These are phyloP conservation scores for Hymenoscyphus linearis DNA, from an alignment of 2,329 filamentous ascomycete genomes.

Conservation along the genomic window DNA sequence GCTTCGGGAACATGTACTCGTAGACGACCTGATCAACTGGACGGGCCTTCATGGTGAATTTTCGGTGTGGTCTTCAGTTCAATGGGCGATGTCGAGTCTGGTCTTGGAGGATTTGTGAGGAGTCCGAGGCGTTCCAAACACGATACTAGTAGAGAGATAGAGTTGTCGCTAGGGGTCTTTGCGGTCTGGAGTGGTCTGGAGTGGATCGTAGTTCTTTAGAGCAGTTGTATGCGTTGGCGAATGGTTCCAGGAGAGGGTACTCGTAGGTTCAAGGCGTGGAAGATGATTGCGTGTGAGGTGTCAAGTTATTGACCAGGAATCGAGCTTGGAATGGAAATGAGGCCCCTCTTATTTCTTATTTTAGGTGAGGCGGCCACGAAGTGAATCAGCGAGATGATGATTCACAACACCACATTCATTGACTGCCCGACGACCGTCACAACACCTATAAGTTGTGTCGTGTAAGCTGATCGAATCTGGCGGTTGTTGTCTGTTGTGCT, in stretches of 20 bases:
- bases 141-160: not conserved
- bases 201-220: not conserved
- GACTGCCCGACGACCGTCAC: not conserved
- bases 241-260: not conserved
- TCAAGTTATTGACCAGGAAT: not conserved
- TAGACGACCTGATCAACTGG: slow-evolving; percentile 69
- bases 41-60: slow-evolving; percentile 60
- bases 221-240: not conserved
- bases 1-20: slow-evolving; percentile 66
- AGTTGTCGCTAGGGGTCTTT: not conserved
- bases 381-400: not conserved
- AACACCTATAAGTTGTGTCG: not conserved
- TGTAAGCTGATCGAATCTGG: not conserved
- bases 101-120: slow-evolving; percentile 10
- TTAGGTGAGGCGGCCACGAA: not conserved
- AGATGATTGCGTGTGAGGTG: not conserved
- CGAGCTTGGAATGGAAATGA: slow-evolving; percentile 2
- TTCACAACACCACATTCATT: not conserved
- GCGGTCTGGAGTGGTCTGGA: not conserved
- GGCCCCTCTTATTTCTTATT: not conserved
- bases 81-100: slow-evolving; percentile 3
- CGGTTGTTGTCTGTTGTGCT: not conserved
- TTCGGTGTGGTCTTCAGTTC: not conserved
- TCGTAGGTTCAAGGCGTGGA: not conserved
- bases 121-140: slow-evolving; percentile 14